These are phyloP conservation scores for Neofusicoccum kwambonambiense DNA, from an alignment of 2,329 filamentous ascomycete species.

Conservation along the genomic window DNA sequence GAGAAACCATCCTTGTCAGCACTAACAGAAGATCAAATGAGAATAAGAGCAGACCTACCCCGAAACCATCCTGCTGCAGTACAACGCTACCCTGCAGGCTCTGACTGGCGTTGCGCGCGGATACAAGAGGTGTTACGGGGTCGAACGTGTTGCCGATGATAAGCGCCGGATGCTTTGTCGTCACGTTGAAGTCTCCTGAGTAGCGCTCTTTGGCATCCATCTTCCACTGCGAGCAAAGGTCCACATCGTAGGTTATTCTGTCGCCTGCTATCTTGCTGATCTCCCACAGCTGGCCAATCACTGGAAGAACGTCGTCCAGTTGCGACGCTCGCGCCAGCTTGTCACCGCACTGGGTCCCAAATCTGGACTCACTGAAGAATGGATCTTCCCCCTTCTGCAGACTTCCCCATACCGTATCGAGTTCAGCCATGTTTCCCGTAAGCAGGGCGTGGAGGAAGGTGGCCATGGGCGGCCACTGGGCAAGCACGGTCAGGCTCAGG, in stretches of 20 bases:
- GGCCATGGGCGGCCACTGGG: background rate
- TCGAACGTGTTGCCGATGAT: slow-evolving; percentile 23
- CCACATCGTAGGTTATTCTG: slow-evolving; percentile 22
- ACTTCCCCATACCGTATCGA: background rate
- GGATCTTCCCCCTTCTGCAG: background rate
- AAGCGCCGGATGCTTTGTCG: slow-evolving; percentile 23
- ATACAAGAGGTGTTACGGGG: slow-evolving; percentile 24
- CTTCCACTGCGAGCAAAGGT: slow-evolving; percentile 27
- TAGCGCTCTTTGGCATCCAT: slow-evolving; percentile 23
- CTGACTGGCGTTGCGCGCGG: slow-evolving; percentile 22
- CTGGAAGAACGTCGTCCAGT: background rate
- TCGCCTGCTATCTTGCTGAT: slow-evolving; percentile 22
- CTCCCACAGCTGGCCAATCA: background rate
- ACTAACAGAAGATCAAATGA: background rate
- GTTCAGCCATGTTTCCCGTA: background rate
- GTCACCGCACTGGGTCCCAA: slow-evolving; percentile 8
- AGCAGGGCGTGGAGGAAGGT: background rate
- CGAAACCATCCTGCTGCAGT: slow-evolving; percentile 22
- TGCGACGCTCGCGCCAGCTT: background rate
- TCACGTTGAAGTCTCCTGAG: slow-evolving; percentile 20
- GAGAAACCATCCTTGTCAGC: background rate
- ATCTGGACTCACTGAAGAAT: background rate
- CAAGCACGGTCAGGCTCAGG: background rate
- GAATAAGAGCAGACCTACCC: slow-evolving; percentile 5
- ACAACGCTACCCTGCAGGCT: slow-evolving; percentile 22